A percentile compares a stretch with the other conserved stretches of the same genome.
phyloP scores from a whole-genome alignment of 345 rosid species.

The Jatropha curcas region DNA sequence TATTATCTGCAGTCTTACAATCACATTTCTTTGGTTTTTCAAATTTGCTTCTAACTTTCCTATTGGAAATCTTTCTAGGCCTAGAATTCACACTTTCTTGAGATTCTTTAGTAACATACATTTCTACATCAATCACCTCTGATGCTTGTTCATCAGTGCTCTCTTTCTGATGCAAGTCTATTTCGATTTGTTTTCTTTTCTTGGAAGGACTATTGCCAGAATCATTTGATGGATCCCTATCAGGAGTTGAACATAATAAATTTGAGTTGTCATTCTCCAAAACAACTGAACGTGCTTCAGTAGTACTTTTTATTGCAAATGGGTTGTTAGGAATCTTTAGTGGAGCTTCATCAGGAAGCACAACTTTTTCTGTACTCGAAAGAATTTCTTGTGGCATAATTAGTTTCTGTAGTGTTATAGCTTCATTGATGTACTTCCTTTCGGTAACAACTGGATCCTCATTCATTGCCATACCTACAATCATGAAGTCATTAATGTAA shows the following conservation, averaged over 20 bases:
- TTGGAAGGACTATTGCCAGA: constrained; percentile 3
- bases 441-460: constrained; percentile 34
- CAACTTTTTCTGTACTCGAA: neutral
- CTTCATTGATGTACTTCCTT: constrained; percentile 43
- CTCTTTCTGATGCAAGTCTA: constrained; percentile 19
- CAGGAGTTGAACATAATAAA: constrained; percentile 19
- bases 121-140: constrained; percentile 36
- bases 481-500: neutral
- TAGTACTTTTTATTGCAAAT: constrained; percentile 39
- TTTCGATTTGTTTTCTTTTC: constrained; percentile 26
- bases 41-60: constrained; percentile 30
- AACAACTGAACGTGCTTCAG: constrained; percentile 28
- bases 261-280: constrained; percentile 29
- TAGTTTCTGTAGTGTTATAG: constrained; percentile 48
- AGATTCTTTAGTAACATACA: constrained; percentile 26
- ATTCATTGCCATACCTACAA: constrained; percentile 25
- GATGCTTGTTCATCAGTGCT: constrained; percentile 32
- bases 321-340: constrained; percentile 58
- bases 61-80: constrained; percentile 29
- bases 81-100: constrained; percentile 59
- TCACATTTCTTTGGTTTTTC: constrained; percentile 35
- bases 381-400: constrained; percentile 32
- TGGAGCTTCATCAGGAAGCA: constrained; percentile 20
- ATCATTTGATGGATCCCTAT: constrained; percentile 13
- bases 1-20: constrained; percentile 34